phyloP scores from a whole-genome alignment of 441 rosid genomes.

The Isatis lusitanica region DNA sequence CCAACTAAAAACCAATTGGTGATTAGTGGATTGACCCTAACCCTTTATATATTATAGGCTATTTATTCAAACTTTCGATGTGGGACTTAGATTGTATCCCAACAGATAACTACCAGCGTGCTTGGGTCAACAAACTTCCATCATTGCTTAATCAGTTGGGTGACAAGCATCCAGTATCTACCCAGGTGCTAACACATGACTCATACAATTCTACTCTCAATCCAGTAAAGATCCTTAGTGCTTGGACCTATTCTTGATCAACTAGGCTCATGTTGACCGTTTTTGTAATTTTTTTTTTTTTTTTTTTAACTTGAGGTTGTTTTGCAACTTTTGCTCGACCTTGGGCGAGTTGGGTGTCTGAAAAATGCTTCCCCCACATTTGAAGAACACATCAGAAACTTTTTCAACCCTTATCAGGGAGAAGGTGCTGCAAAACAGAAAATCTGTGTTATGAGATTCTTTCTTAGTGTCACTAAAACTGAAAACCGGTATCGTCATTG shows the following conservation, averaged over 20 bases:
- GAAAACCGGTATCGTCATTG: background rate
- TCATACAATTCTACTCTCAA: slow-evolving; percentile 5
- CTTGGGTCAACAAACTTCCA: slow-evolving; percentile 80
- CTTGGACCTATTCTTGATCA: background rate
- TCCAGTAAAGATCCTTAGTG: background rate
- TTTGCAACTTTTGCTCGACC: slow-evolving; percentile 62
- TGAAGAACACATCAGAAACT: slow-evolving; percentile 53
- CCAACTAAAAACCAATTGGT: too few relatives aligned
- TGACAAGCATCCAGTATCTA: slow-evolving; percentile 55
- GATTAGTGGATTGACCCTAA: too few relatives aligned
- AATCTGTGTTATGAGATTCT: slow-evolving; percentile 16
- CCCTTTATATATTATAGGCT: too few relatives aligned
- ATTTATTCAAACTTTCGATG: too few relatives aligned
- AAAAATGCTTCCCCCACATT: slow-evolving; percentile 39
- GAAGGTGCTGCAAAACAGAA: slow-evolving; percentile 45
- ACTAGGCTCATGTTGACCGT: background rate
- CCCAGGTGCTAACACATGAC: slow-evolving; percentile 48
- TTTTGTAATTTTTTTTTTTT: background rate
- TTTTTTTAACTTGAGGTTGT: slow-evolving; percentile 49
- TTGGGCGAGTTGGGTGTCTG: slow-evolving; percentile 55
- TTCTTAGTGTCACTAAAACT: slow-evolving; percentile 9
- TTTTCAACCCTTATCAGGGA: slow-evolving; percentile 48
- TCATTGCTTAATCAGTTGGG: slow-evolving; percentile 56
- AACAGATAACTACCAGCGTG: slow-evolving; percentile 47
- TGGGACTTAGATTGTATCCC: too few relatives aligned